Base-by-base conservation (phyloP, 2,329 filamentous ascomycete genomes). In the Calonectria naviculata region DNA sequence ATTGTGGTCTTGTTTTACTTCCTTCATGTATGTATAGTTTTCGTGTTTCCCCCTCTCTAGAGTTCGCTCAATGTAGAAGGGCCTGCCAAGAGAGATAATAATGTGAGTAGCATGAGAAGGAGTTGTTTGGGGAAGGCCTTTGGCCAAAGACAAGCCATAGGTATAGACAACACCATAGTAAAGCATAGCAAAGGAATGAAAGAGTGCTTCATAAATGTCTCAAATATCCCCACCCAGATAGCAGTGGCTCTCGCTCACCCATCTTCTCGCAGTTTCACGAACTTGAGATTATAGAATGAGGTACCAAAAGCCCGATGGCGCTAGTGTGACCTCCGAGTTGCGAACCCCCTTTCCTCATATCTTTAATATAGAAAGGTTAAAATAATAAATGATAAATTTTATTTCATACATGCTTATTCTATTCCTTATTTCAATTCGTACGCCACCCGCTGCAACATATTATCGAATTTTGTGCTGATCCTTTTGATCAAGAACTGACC, bases 1-100 rank as follows among this genome's bases (percentile, higher is more conserved):
- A 46, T 44, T 67, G 65, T 74, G 68, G 65, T 71, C 68, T 74
- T 77, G 42, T 70, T 70, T 61, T 61, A 65, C 65, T 72, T 67
- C 56, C 68, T 76, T 67, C 72, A 71, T 72, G 75, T 73, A 78
- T 68, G 71, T 70, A 74, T 74, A 71, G 52, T 71, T 76, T 68
- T 60, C 65, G 74, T 74, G 64, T 65, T 41, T 71, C 74, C 62
- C 68, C 62, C 47, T 70, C 64, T 46, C 71, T 73, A 65, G 72
- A 74, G 56, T 42, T 42, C 54, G 36, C 47, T 63, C 34, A 36
- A 75, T 69, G 56, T 70, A 61, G 54, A 70, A 67, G 47, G 54
- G 63, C 29, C 38, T 42, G 36, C 28, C 42, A 28, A 64, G 67
- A 63, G 61, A 46, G 63, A 62, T 42, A 60, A 67, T 63, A 62